Conservation (phyloP, 2,329 filamentous ascomycete genomes). For the Chrysosporium keratinophilum region DNA sequence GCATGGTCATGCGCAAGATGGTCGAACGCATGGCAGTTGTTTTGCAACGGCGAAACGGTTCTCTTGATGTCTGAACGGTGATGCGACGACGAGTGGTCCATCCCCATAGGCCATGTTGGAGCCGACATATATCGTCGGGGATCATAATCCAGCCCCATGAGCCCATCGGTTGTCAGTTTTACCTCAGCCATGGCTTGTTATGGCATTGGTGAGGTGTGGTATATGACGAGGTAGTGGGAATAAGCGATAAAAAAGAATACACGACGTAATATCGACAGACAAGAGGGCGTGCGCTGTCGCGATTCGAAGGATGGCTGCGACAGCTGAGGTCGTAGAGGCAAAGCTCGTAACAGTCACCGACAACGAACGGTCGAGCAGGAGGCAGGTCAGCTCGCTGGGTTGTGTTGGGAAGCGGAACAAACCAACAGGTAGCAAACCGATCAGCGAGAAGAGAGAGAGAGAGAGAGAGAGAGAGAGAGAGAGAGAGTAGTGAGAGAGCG, state of each 20-base stretch:
- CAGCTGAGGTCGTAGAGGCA: neutral
- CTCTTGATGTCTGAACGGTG: conserved; percentile 28
- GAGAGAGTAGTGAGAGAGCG: conserved; percentile 20
- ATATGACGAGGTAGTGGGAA: conserved; percentile 2
- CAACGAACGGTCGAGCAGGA: conserved; percentile 2
- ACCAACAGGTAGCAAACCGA: neutral
- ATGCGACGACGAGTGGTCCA: conserved; percentile 9
- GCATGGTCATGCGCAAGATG: conserved; percentile 34
- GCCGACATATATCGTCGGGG: conserved; percentile 32
- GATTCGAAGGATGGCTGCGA: conserved; percentile 4
- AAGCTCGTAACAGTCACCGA: neutral
- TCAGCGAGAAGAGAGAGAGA: neutral
- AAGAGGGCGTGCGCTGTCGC: conserved; percentile 1
- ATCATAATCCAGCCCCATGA: conserved; percentile 40
- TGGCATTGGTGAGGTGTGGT: conserved; percentile 12
- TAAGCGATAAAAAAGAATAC: neutral
- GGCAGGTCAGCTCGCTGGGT: neutral
- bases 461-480: conserved; percentile 19
- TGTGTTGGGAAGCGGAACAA: neutral
- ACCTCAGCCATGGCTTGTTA: conserved; percentile 34
- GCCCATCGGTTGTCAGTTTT: conserved; percentile 36
- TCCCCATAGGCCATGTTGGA: conserved; percentile 10
- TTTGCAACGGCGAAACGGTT: conserved; percentile 36
- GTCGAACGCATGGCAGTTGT: conserved; percentile 35
- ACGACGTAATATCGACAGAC: neutral